Evolutionary conservation across 1,284 basidiomycete species (phyloP), one percentile per base, ranked within the genome.

Genomic region (Mycena sp.): DNA sequence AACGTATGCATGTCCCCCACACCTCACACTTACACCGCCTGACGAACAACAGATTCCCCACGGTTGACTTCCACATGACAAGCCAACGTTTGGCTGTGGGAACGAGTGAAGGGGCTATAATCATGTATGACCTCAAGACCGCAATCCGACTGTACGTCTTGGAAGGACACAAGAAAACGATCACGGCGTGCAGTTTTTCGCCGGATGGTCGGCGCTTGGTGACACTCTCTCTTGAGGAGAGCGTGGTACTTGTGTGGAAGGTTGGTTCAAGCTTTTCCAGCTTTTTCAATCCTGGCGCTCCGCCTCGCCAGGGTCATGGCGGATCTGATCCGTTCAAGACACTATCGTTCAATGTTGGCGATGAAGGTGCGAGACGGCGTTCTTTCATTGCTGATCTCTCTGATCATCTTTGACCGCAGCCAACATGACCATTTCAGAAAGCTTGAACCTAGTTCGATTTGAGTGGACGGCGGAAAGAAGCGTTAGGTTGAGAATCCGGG

Each of bases 71-170:
- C 74, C 93, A 98, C 73, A 88, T 89, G 75, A 79, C 83, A 2
- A 90, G 88, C 1, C 97, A 99, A 74, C 88, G 93, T 9, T 86
- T 99, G 1, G 95, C 93, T 0, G 96, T 99, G 0, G 98, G 98
- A 0, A 98, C 97, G 0, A 89, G 88, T 67, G 98, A 99, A 77
- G 95, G 96, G 0, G 92, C 93, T 0, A 89, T 95, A 48, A 89
- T 99, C 69, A 95, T 99, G 88, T 99, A 98, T 76, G 98, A 99
- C 73, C 84, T 99, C 54, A 98, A 98, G 78, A 96, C 96, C 0
- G 96, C 95, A 0, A 98, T 94, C 2, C 87, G 97, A 12, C 81
- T 99, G 7, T 99, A 98, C 73, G 94, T 99, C 0, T 87, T 99
- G 10, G 96, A 99, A 71, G 92, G 94, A 0, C 96, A 98, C 79